phyloP scores from a whole-genome alignment of 108 stramenopile genomes.

The Skeletonema marinoi region DNA sequence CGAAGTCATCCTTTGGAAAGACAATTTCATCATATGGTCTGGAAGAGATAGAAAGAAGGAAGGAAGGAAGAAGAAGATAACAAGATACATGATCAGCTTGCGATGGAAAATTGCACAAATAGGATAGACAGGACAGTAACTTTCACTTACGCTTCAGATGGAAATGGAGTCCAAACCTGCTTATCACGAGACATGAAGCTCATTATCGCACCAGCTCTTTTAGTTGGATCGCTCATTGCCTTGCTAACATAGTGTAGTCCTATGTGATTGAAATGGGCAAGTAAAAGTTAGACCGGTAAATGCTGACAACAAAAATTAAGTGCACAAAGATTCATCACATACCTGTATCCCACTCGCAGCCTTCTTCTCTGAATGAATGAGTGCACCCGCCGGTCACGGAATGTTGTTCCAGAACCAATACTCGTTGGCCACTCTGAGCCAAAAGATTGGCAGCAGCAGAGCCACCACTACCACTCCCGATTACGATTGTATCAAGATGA shows the following conservation, averaged over 20 bases:
- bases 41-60: neutral
- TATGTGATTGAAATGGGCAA: neutral
- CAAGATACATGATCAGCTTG: neutral
- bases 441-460: slow-evolving; percentile 54
- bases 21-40: slow-evolving; percentile 48
- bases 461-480: slow-evolving; percentile 76
- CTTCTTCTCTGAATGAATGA: slow-evolving; percentile 57
- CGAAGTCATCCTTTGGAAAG: slow-evolving; percentile 25
- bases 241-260: slow-evolving; percentile 42
- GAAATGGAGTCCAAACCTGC: slow-evolving; percentile 39
- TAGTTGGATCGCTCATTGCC: slow-evolving; percentile 41
- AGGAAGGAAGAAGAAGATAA: neutral
- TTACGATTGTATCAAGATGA: slow-evolving; percentile 68
- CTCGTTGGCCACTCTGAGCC: slow-evolving; percentile 54
- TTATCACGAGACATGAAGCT: slow-evolving; percentile 43
- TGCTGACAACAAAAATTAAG: neutral
- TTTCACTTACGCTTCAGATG: neutral
- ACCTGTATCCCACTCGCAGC: slow-evolving; percentile 53
- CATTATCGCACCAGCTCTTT: slow-evolving; percentile 45
- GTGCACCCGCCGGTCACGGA: slow-evolving; percentile 63
- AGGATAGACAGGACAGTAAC: neutral
- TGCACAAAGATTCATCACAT: slow-evolving; percentile 7
- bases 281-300: neutral
- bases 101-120: neutral
- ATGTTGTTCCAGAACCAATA: slow-evolving; percentile 65